phyloP scores from a whole-genome alignment of 1,284 basidiomycete genomes.

The Ceratobasidium sp. region DNA sequence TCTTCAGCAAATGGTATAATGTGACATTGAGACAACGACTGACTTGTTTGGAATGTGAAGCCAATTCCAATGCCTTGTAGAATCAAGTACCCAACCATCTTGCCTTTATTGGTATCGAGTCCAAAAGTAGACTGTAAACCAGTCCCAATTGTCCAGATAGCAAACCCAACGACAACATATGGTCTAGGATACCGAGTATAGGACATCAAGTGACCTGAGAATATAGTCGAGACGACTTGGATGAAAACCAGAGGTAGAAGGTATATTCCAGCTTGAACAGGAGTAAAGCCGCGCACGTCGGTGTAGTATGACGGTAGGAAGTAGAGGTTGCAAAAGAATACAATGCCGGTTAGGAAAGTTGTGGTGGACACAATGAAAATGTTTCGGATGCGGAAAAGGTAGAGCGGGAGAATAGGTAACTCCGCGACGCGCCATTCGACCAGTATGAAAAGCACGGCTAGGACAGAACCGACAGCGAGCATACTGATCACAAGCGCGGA shows the following conservation, averaged over 20 bases:
- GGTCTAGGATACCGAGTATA: slow-evolving; percentile 30
- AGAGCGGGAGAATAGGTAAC: slow-evolving; percentile 39
- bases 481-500: slow-evolving; percentile 42
- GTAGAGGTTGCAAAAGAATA: slow-evolving; percentile 46
- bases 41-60: slow-evolving; percentile 39
- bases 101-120: slow-evolving; percentile 31
- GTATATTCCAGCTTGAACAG: slow-evolving; percentile 44
- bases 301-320: slow-evolving; percentile 46
- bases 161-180: slow-evolving; percentile 34
- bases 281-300: slow-evolving; percentile 40
- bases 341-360: slow-evolving; percentile 41
- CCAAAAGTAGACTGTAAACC: slow-evolving; percentile 44
- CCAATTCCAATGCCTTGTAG: slow-evolving; percentile 44
- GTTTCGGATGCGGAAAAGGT: slow-evolving; percentile 41
- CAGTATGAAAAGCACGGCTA: slow-evolving; percentile 29
- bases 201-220: slow-evolving; percentile 42
- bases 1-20: no score
- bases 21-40: neutral
- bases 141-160: slow-evolving; percentile 43
- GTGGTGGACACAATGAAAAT: slow-evolving; percentile 42
- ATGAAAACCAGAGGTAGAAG: slow-evolving; percentile 38
- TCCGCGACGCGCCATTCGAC: slow-evolving; percentile 44
- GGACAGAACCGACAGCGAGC: slow-evolving; percentile 39
- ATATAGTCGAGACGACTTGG: slow-evolving; percentile 27
- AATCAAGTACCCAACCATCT: slow-evolving; percentile 39